A percentile compares a stretch with the other conserved stretches of the same genome.
Evolutionary conservation across 352 stramenopile genomes (phyloP).

Genomic region (Pythium grandisporangium): DNA sequence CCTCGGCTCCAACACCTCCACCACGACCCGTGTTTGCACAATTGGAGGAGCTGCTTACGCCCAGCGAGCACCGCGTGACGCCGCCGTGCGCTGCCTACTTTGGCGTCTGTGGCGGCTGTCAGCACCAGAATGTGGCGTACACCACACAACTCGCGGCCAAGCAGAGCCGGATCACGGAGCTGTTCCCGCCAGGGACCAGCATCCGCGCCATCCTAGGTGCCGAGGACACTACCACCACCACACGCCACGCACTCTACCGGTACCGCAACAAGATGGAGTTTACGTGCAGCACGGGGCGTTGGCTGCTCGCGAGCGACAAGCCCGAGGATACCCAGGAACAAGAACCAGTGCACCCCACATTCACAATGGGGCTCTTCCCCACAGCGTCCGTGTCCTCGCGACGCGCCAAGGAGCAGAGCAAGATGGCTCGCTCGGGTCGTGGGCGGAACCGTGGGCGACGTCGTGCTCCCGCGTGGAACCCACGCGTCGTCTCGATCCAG

Average conservation of each 20-base stretch:
- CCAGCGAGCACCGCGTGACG: slow-evolving; percentile 24
- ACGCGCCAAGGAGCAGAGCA: slow-evolving; percentile 15
- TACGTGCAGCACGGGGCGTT: slow-evolving; percentile 65
- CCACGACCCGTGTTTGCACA: slow-evolving; percentile 31
- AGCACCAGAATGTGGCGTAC: slow-evolving; percentile 57
- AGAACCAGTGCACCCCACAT: slow-evolving; percentile 12
- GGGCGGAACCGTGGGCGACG: too few species aligned
- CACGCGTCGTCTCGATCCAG: slow-evolving; percentile 58
- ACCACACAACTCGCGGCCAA: slow-evolving; percentile 50
- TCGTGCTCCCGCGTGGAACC: slow-evolving; percentile 59
- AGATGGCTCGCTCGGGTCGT: slow-evolving; percentile 20
- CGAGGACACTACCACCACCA: background rate
- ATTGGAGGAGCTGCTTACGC: slow-evolving; percentile 10
- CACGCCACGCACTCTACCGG: slow-evolving; percentile 12
- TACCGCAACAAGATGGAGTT: slow-evolving; percentile 86
- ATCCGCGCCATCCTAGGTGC: slow-evolving; percentile 33
- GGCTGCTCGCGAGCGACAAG: slow-evolving; percentile 44
- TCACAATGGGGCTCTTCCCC: slow-evolving; percentile 70
- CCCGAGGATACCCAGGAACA: background rate
- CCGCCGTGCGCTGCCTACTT: slow-evolving; percentile 53
- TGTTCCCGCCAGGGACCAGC: slow-evolving; percentile 21
- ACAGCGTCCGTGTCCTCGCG: slow-evolving; percentile 31
- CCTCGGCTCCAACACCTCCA: slow-evolving; percentile 8
- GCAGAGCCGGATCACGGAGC: slow-evolving; percentile 28
- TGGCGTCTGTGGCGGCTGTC: slow-evolving; percentile 55